Evolutionary conservation across 331 rosid genomes (phyloP).

Genomic region (Prunus yedoensis): DNA sequence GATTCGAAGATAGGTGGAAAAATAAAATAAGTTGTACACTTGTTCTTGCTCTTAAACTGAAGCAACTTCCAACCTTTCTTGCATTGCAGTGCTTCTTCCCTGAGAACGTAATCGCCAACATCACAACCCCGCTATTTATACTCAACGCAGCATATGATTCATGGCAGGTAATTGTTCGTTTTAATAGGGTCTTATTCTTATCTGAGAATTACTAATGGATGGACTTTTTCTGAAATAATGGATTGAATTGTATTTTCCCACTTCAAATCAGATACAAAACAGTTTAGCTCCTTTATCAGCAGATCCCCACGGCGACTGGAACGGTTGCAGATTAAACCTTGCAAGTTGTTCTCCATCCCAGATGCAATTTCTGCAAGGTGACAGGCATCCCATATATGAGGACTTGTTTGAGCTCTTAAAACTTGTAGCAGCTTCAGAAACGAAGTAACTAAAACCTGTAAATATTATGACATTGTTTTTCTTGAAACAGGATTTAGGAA

Average conservation of each 20-base stretch:
- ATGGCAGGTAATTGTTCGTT: constrained; percentile 72
- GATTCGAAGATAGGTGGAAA: constrained; percentile 4
- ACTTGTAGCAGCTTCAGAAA: not conserved
- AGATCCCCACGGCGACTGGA: constrained; percentile 87
- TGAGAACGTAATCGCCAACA: constrained; percentile 60
- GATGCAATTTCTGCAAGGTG: constrained; percentile 78
- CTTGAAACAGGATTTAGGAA: constrained; percentile 66
- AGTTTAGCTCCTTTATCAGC: constrained; percentile 86
- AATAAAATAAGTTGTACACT: too few relatives aligned
- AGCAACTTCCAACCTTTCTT: not conserved
- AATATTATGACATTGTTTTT: not conserved
- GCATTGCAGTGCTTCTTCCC: constrained; percentile 89
- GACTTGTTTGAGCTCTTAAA: not conserved
- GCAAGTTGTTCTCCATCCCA: constrained; percentile 60
- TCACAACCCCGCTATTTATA: constrained; percentile 74
- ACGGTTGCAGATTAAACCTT: constrained; percentile 70
- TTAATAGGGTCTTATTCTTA: not conserved
- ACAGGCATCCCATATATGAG: not conserved
- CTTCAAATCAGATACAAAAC: constrained; percentile 59
- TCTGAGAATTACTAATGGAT: not conserved
- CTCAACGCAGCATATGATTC: constrained; percentile 89
- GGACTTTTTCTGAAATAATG: not conserved
- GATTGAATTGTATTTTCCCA: not conserved
- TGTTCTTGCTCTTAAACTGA: not conserved
- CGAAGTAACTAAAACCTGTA: not conserved